These are phyloP conservation scores for Candida parachauliodes DNA, from an alignment of 805 yeast species.

Conservation along the genomic window DNA sequence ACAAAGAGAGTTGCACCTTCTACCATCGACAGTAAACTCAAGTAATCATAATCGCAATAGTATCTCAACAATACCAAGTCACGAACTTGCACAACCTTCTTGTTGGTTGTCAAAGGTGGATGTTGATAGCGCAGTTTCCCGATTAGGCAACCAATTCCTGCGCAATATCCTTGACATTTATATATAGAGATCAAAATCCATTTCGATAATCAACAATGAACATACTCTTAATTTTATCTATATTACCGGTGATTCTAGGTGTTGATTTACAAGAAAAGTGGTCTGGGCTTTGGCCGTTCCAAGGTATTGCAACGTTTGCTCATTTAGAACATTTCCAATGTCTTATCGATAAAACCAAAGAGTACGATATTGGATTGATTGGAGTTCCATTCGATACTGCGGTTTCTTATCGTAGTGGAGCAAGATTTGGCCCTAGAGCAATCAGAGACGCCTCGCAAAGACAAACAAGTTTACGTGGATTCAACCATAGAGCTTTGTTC, in stretches of 20 bases:
- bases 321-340: constrained; percentile 64
- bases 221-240: not conserved
- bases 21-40: too few species aligned
- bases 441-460: constrained; percentile 61
- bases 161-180: constrained; percentile 1
- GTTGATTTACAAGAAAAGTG: constrained; percentile 52
- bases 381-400: constrained; percentile 89
- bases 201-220: constrained; percentile 2
- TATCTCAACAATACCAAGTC: too few species aligned
- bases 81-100: too few species aligned
- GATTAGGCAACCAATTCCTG: constrained; percentile 2
- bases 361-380: constrained; percentile 66
- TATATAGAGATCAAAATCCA: not conserved
- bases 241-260: not conserved
- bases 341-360: constrained; percentile 41
- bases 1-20: too few species aligned
- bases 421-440: constrained; percentile 78
- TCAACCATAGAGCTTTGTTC: constrained; percentile 59
- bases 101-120: too few species aligned
- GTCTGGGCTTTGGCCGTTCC: constrained; percentile 74
- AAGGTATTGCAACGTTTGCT: constrained; percentile 69
- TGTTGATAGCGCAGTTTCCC: constrained; percentile 5
- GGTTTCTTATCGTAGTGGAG: constrained; percentile 73
- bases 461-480: constrained; percentile 66
- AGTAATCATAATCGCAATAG: too few species aligned